phyloP scores from a whole-genome alignment of 495 filamentous ascomycete genomes.

The Penicillium taxi region DNA sequence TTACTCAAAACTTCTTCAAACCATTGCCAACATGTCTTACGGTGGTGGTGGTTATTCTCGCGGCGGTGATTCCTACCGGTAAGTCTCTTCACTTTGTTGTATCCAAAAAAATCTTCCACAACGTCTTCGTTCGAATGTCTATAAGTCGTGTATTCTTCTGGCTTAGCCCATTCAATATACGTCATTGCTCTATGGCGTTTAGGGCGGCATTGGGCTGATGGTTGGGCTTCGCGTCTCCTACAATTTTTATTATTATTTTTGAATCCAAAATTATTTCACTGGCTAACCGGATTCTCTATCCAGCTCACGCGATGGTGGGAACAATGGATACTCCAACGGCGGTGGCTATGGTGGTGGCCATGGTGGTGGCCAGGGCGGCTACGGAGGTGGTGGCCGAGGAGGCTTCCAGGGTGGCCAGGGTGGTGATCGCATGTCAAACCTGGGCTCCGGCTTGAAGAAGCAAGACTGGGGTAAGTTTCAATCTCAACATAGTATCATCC shows the following conservation, averaged over 20 bases:
- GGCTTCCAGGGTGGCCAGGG: conserved; percentile 48
- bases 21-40: conserved; percentile 56
- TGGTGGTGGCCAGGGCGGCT: conserved; percentile 44
- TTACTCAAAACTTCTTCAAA: conserved; percentile 11
- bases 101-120: too few relatives aligned
- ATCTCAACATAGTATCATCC: neutral
- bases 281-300: conserved; percentile 13
- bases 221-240: neutral
- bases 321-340: conserved; percentile 33
- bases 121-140: neutral
- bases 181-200: neutral
- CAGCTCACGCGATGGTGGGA: conserved; percentile 37
- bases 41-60: conserved; percentile 58
- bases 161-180: neutral
- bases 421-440: conserved; percentile 88
- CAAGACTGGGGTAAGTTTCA: conserved; percentile 72
- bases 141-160: neutral
- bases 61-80: conserved; percentile 40
- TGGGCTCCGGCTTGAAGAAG: conserved; percentile 76
- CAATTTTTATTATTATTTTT: neutral
- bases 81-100: conserved; percentile 19
- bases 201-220: conserved; percentile 3
- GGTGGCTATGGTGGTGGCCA: conserved; percentile 39
- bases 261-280: neutral
- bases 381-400: conserved; percentile 45